Evolutionary conservation across 106 monocot species (phyloP), one percentile per base, ranked within the genome.

Genomic region (Phalaenopsis aphrodite): DNA sequence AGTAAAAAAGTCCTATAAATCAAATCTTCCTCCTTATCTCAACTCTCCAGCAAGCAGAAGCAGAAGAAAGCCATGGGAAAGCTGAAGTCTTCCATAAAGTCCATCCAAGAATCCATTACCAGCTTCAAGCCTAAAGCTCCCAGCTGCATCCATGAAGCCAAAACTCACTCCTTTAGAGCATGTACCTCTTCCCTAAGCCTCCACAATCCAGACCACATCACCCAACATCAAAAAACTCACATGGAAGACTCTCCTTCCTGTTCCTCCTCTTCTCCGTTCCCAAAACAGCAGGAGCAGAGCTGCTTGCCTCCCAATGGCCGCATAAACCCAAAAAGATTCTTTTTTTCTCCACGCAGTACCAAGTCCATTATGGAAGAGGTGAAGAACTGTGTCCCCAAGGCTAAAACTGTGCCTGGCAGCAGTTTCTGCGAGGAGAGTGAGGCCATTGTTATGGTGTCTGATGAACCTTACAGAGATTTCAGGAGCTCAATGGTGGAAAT

Each of bases 401-500:
- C 55, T 0, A 52, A 6, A 3, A 45, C 43, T 6, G 17, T 48
- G 15, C 19, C 5, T 38, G 45, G 19, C 5, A 45, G 47, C 5
- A 45, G 67, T 45, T 49, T 79, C 69, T 81, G 42, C 52, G 61
- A 75, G 41, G 83, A 75, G 43, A 91, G 84, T 57, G 57, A 82
- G 17, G 64, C 79, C 14, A n/a, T 84, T 67, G 80, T 66, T 3
- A 37, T 88, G 84, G 79, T 56, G 4, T 89, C 92, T 2, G 52
- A 73, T 5, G 85, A 92, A 66, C 92, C 92, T 0, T 89, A 87
- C 78, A 19, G 41, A 9, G 89, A 92, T 78, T 92, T 92, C 83
- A 80, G 80, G 79, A 38, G 15, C 0, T 89, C 92, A 3, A 89
- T 92, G 92, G 89, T 78, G 82, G 89, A 92, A 84, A 92, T 92